Conservation (phyloP, 1,284 basidiomycete species). For the Tilletia indica region DNA sequence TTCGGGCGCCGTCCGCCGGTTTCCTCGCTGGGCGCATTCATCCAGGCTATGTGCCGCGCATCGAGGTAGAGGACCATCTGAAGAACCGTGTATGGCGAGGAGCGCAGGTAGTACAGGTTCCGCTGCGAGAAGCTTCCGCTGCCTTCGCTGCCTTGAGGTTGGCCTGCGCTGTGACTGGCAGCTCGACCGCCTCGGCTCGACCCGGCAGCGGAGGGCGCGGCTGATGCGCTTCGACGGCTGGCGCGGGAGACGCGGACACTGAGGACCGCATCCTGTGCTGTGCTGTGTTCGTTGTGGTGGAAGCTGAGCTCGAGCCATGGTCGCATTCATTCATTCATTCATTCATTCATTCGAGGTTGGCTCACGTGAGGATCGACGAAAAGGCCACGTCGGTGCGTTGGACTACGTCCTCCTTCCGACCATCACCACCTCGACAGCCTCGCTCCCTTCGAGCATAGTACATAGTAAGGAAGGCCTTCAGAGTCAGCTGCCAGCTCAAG, state of each 20-base stretch:
- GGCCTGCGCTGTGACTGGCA: background rate
- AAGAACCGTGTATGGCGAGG: conserved; percentile 53
- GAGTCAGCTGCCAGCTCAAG: background rate
- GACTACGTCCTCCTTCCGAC: too few species aligned
- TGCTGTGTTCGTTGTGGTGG: background rate
- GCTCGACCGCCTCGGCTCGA: background rate
- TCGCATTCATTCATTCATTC: too few species aligned
- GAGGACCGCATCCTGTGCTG: background rate
- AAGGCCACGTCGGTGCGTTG: too few species aligned
- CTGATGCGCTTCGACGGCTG: background rate
- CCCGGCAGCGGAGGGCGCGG: background rate
- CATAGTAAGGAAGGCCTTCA: too few species aligned
- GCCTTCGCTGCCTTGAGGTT: background rate
- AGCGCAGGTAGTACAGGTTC: conserved; percentile 57
- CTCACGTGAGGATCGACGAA: too few species aligned
- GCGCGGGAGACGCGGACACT: background rate
- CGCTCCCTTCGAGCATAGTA: background rate
- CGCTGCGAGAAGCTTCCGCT: conserved; percentile 40
- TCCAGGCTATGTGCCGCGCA: conserved; percentile 56
- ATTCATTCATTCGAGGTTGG: too few species aligned
- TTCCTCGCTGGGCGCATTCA: conserved; percentile 46
- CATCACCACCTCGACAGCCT: too few species aligned
- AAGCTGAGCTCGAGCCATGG: background rate
- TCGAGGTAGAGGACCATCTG: conserved; percentile 57
- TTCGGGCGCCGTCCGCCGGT: conserved; percentile 18